Evolutionary conservation across 1,284 basidiomycete genomes (phyloP), one percentile per base, ranked within the genome.

Genomic region (Apiotrichum mycotoxinovorans): DNA sequence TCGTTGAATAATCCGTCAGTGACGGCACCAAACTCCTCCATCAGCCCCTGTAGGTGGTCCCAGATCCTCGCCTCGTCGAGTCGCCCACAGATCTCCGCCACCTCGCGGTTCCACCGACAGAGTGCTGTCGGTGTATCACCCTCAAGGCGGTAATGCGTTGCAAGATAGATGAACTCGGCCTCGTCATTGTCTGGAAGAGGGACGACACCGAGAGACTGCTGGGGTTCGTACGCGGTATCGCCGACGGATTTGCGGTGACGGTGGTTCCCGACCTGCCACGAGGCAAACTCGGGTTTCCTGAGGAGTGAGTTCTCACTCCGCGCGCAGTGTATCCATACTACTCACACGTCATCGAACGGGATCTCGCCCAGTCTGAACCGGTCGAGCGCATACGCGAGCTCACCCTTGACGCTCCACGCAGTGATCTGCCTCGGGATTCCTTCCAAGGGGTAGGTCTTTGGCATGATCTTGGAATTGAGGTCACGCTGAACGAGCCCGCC

Each of bases 321-420:
- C 12, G n/a, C 12, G 30, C 30, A 30, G 30, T 30, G 14, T 8
- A 22, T 15, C n/a, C 17, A 4, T 7, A 33, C 41, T 50, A 78
- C 86, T 67, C 68, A 91, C 89, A 87, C 69, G 68, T 93, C 91
- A 65, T 93, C 91, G 64, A 88, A 93, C 0, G 91, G 91, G 0
- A 88, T 74, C 66, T 91, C 89, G 78, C 85, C 87, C 33, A 71
- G 71, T 22, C 73, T 71, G 52, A 80, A 81, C 20, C 77, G 76
- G 59, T 89, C 88, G 1, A 84, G 70, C 5, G 87, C 85, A 64
- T 91, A 90, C 1, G 84, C 81, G 34, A 92, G 70, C 7, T 86
- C 82, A 0, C 88, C 88, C 41, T 81, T 79, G 0, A 82, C 80
- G 51, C 85, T 84, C 88, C 89, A 93, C 0, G 85, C 80, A 11